Evolutionary conservation across 2,329 filamentous ascomycete species (phyloP).

Genomic region (Colletotrichum sp.): DNA sequence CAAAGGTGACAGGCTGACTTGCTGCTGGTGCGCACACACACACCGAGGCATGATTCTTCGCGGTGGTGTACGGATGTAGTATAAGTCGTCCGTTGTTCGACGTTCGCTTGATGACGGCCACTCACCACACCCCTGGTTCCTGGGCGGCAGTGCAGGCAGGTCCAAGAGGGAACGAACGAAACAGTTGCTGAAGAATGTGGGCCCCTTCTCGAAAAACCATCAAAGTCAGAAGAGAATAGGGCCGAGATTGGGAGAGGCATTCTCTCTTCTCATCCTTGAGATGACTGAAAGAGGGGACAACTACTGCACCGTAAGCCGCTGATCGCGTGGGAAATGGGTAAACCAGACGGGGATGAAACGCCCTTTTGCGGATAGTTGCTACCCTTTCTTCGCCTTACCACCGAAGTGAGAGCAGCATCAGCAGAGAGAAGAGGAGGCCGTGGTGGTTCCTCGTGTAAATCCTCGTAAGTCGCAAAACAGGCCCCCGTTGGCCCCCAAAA

Average conservation of each 20-base stretch:
- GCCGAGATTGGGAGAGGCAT: neutral
- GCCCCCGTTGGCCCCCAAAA: constrained; percentile 1
- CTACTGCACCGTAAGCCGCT: neutral
- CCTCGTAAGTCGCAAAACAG: neutral
- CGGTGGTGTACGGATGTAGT: neutral
- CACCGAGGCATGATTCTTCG: neutral
- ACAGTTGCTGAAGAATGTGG: constrained; percentile 16
- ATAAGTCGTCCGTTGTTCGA: neutral
- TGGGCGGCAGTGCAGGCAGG: neutral
- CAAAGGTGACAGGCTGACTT: neutral
- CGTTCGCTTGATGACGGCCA: neutral
- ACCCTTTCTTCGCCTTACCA: neutral
- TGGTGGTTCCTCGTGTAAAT: neutral
- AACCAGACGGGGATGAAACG: constrained; percentile 3
- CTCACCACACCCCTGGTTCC: neutral
- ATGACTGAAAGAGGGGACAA: neutral
- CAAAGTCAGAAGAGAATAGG: neutral
- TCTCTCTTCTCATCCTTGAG: neutral
- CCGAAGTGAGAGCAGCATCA: neutral
- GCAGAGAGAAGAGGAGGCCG: neutral
- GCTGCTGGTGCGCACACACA: neutral
- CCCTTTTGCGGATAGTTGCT: neutral
- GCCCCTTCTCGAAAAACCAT: neutral
- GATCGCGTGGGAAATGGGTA: neutral
- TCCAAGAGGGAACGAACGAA: neutral